Base-by-base conservation (phyloP, 495 filamentous ascomycete genomes). In the Aspergillus leporis region DNA sequence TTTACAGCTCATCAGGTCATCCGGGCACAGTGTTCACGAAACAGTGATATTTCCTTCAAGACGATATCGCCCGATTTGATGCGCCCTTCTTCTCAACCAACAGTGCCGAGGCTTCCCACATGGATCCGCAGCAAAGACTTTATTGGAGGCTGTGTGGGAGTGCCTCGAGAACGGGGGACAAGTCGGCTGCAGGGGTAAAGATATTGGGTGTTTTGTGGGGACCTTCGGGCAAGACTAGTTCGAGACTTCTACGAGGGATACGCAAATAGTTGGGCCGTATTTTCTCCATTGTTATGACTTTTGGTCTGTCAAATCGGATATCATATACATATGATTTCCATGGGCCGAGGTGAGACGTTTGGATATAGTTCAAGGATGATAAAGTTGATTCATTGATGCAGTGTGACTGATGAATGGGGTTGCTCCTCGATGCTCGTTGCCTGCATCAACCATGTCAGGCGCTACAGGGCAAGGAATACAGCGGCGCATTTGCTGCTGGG, bases 141-240 rank as follows among this genome's bases (percentile, higher is more conserved):
- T 68, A 0, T 51, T 72, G 0, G 69, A 72, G 41, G 61, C 70
- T 1, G 54, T 57, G n/a, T 53, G 59, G 25, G 69, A 72, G 54
- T 61, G 60, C 19, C 40, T 71, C 2, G 64, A 71, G 23, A 61
- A 51, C 53, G 54, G 25, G 16, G 54, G 41, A 14, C 25, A 48
- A 21, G 23, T 38, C 16, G 28, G 10, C 8, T 49, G 25, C 3
- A 13, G 23, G 23, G 53, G 45, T 4, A 48, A 47, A 38, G 51
- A 54, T 23, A 43, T 54, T 43, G 51, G 51, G 21, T 54, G 51
- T 21, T 54, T 23, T 36, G 36, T 54, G n/a, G 51, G 51, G 1
- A 21, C 34, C 3, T 49, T 49, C 46, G 34, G 53, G 21, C 32
- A 23, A 4, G 34, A 55, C 30, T 55, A 23, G 23, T 18, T n/a